These are phyloP conservation scores for Rhizopogon sp. DNA, from an alignment of 768 basidiomycete species.

Conservation along the genomic window DNA sequence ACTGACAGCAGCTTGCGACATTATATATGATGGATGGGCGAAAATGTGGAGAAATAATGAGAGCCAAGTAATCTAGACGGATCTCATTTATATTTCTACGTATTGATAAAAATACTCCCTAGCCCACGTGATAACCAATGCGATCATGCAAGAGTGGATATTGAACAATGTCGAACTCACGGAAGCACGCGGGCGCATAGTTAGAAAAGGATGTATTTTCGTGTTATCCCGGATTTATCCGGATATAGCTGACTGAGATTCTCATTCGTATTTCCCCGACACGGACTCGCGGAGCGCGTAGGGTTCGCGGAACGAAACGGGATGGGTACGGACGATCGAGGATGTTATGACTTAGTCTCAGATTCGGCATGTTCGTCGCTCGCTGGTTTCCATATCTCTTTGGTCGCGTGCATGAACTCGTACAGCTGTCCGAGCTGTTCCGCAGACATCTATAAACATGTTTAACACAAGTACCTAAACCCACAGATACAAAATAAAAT, in stretches of 20 bases:
- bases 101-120: neutral
- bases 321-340: neutral
- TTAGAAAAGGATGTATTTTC: neutral
- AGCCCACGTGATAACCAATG: constrained; percentile 8
- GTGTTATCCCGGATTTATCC: neutral
- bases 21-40: constrained; percentile 13
- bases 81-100: constrained; percentile 13
- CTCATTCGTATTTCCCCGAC: neutral
- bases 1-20: constrained; percentile 37
- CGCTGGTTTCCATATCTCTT: constrained; percentile 77
- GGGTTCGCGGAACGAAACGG: neutral
- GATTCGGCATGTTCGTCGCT: constrained; percentile 11
- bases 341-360: neutral
- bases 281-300: too few relatives aligned
- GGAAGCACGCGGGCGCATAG: neutral
- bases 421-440: constrained; percentile 94
- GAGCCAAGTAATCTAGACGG: neutral
- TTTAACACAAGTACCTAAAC: neutral
- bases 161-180: constrained; percentile 1
- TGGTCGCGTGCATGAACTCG: constrained; percentile 90
- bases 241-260: neutral
- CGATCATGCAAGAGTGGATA: neutral
- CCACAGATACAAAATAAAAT: constrained; percentile 3
- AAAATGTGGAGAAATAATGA: neutral
- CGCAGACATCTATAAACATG: constrained; percentile 61